Conservation (phyloP, 2,329 filamentous ascomycete genomes). For the Teratosphaeriaceae sp. region DNA sequence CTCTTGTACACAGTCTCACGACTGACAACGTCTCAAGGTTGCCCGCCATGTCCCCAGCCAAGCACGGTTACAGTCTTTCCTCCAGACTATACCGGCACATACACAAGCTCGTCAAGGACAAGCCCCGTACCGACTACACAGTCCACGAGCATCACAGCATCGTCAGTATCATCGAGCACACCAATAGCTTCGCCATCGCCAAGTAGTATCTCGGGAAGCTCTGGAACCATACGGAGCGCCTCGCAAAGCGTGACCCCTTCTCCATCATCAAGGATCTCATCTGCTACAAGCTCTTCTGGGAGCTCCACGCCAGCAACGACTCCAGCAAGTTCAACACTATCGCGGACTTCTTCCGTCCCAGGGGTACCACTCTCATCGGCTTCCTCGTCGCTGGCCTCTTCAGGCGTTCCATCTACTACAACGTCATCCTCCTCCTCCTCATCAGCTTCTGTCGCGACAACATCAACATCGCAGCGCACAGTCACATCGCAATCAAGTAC, state of each 20-base stretch:
- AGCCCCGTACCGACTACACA: background rate
- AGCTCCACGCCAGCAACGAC: too few relatives aligned
- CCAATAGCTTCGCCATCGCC: too few relatives aligned
- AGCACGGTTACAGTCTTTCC: slow-evolving; percentile 13
- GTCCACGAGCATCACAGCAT: background rate
- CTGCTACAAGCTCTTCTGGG: background rate
- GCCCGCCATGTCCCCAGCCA: slow-evolving; percentile 8
- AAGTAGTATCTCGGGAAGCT: too few relatives aligned
- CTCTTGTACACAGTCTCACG: too few relatives aligned
- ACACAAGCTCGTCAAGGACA: too few relatives aligned
- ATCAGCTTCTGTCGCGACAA: background rate
- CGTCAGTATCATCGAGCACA: background rate
- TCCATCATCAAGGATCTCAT: background rate
- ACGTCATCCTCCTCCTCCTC: background rate
- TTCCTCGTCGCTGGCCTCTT: background rate
- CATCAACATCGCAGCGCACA: too few relatives aligned
- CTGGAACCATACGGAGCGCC: too few relatives aligned
- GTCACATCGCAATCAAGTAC: background rate
- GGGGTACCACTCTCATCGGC: too few relatives aligned
- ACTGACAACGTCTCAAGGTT: background rate
- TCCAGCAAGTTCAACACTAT: too few relatives aligned
- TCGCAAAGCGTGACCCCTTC: too few relatives aligned
- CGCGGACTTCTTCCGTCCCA: too few relatives aligned
- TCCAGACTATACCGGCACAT: slow-evolving; percentile 14
- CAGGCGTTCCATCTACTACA: background rate